Conservation (phyloP, 345 rosid species). For the Populus pruinosa region DNA sequence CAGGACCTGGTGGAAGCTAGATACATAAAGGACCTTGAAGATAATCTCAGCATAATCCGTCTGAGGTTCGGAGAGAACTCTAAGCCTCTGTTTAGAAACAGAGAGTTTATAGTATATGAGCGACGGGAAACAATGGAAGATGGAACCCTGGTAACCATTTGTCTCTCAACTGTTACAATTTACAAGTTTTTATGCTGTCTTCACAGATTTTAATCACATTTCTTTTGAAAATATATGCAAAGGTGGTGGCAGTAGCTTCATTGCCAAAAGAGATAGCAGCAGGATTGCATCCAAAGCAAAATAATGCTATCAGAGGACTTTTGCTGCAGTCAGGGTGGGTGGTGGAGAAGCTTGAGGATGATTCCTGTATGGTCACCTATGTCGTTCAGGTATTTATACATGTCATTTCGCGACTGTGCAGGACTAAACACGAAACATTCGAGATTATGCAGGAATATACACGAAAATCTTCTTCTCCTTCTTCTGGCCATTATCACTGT, state of each 20-base stretch:
- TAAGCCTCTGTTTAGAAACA: slow-evolving; percentile 65
- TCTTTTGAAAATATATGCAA: not conserved
- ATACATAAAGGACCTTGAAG: slow-evolving; percentile 64
- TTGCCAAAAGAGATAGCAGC: slow-evolving; percentile 76
- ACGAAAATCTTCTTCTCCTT: too few relatives aligned
- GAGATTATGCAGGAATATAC: too few relatives aligned
- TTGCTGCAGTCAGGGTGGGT: slow-evolving; percentile 85
- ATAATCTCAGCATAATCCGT: slow-evolving; percentile 62
- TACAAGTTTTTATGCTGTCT: not conserved
- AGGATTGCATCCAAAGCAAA: slow-evolving; percentile 69
- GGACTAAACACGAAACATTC: too few relatives aligned
- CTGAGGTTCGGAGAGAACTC: slow-evolving; percentile 70
- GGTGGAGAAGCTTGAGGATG: slow-evolving; percentile 70
- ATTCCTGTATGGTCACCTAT: slow-evolving; percentile 69
- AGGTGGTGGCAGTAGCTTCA: slow-evolving; percentile 81
- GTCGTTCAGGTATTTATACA: slow-evolving; percentile 55
- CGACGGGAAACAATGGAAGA: slow-evolving; percentile 81
- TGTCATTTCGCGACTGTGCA: too few relatives aligned
- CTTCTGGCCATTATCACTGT: too few relatives aligned
- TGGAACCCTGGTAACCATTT: slow-evolving; percentile 51
- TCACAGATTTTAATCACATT: not conserved
- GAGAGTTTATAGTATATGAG: slow-evolving; percentile 78
- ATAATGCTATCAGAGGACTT: slow-evolving; percentile 56
- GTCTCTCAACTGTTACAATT: not conserved
- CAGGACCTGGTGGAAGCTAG: slow-evolving; percentile 66